Percentiles rank a stretch among this genome's conserved stretches.
Conservation (phyloP, 345 rosid genomes). For the Eucalyptus urophylla region DNA sequence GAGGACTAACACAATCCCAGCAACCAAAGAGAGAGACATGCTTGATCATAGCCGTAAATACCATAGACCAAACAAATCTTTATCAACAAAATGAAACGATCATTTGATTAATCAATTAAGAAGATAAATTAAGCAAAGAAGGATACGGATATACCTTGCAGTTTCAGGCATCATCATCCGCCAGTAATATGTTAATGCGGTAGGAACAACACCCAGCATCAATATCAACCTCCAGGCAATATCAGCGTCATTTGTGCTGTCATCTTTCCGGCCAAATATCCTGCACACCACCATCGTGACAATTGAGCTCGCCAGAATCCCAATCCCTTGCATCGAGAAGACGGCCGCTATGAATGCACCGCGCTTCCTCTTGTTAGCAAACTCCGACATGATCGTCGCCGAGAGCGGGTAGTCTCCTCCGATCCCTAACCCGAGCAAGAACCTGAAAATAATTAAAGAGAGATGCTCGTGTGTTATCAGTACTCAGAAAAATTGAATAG, state of each 20-base stretch:
- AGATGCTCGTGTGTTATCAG: background rate
- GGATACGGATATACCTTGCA: conserved; percentile 23
- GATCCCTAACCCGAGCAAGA: conserved; percentile 47
- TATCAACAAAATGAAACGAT: background rate
- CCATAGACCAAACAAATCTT: background rate
- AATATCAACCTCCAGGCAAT: conserved; percentile 62
- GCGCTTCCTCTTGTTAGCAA: conserved; percentile 53
- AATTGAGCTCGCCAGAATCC: conserved; percentile 42
- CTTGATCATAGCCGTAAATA: background rate
- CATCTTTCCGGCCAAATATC: conserved; percentile 1
- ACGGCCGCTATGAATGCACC: conserved; percentile 56
- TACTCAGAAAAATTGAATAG: background rate
- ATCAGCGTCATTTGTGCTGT: conserved; percentile 36
- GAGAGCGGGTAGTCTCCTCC: conserved; percentile 76
- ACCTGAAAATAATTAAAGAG: conserved; percentile 18
- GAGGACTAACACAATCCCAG: background rate
- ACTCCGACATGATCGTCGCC: conserved; percentile 69
- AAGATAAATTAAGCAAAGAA: background rate
- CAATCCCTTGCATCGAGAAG: conserved; percentile 64
- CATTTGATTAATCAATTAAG: background rate
- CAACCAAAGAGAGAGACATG: background rate
- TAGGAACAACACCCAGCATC: conserved; percentile 58
- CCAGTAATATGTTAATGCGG: conserved; percentile 60
- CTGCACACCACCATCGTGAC: conserved; percentile 35
- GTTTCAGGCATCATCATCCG: conserved; percentile 82